Base-by-base conservation (phyloP, 306 rosid genomes). In the Quercus agrifolia region DNA sequence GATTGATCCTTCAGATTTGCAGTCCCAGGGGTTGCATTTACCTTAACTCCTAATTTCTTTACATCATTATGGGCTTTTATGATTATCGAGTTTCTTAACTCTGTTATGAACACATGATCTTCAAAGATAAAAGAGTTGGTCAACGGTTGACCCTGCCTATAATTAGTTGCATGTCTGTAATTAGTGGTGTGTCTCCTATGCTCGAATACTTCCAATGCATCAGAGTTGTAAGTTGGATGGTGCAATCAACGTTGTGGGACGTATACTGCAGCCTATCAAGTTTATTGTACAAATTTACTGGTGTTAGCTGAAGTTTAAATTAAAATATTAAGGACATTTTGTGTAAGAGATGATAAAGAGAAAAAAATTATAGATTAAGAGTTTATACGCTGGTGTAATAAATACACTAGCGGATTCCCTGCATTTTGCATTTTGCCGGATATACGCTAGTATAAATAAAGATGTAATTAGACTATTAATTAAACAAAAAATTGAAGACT, bases 1-100 rank as follows among this genome's bases (percentile, higher is more conserved):
- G 11, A 75, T 92, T 63, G 87, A 85, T 83, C 94, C 91, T 18
- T 83, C 91, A 3, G 93, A 88, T 69, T 57, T 85, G 72, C 90
- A 74, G 52, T 82, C 80, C 19, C 79, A 83, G 87, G 84, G 87
- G 18, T 35, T 86, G 70, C 81, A 78, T 56, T 33, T 77, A 56
- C 30, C 79, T 72, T 49, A 62, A 69, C 55, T 58, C 67, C 74
- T 44, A 44, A 23, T 38, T n/a, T 70, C 70, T 71, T 25, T 56
- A 9, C 20, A 57, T 69, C 71, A 52, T 77, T 78, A 28, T 5
- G 12, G 66, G 27, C 13, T 25, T 59, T 59, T 59, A 31, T 59
- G 31, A 59, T 63, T 27, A 28, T 18, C 4, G 70, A 4, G 9
- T 27, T 63, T 28, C 38, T 63, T 7, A 13, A 28, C 17, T 63